Base-by-base conservation (phyloP, 1,284 basidiomycete genomes). In the Ceratobasidium sp. region DNA sequence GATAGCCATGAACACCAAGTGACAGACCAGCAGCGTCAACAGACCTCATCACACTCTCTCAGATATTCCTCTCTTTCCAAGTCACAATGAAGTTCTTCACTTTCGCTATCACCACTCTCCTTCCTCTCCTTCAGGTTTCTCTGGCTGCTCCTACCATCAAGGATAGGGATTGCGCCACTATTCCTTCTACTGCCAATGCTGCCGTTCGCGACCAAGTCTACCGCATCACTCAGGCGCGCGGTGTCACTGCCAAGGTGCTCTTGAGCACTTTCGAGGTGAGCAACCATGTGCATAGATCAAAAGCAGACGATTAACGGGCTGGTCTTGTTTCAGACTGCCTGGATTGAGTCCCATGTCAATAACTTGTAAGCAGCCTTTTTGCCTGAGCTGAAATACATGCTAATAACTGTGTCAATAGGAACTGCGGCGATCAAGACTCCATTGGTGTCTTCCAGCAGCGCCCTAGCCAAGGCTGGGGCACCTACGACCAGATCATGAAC, bases 391-490 rank as follows among this genome's bases (percentile, higher is more conserved):
- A 17, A 44, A 17, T 51, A 1, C 14, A 45, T 33, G 15, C 45
- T 51, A 19, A 65, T 11, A 4, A 19, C 17, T 31, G 17, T 59
- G 6, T 59, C 8, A 11, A n/a, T 33, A 71, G 66, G 31, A 56
- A 47, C 59, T 75, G 74, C 31, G 74, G 74, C 33, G 74, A 71
- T 66, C 57, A 69, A 24, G 74, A 75, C 50, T 69, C 65, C 17
- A 44, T 71, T 47, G 74, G 74, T 17, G 74, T 64, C 56, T 75
- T 75, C 66, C 74, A 75, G 48, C 74, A 75, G 31, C 74, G 74
- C 56, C 66, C 74, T 19, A 69, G 56, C 33, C 64, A 67, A 50
- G 74, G 74, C 47, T 75, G 66, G 74, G 74, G 74, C 22, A 69
- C 57, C 50, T 51, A 45, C 11, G 57, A 63, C 56, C 65, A 75